Evolutionary conservation across 2,329 filamentous ascomycete species (phyloP).

Genomic region (Amesomyces nigricolor): DNA sequence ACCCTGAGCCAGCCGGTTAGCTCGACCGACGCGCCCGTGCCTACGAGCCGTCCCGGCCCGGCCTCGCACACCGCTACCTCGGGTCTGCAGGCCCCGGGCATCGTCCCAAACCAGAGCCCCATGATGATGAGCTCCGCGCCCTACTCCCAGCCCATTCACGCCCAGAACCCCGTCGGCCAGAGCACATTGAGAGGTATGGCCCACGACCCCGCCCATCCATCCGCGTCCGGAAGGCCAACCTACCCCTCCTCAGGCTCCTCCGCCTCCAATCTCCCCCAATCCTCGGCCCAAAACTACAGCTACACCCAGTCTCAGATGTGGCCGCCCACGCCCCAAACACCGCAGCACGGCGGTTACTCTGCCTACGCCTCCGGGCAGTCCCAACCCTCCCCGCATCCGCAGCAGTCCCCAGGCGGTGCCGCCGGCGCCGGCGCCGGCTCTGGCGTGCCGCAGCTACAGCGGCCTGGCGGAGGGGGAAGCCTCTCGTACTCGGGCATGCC

Average conservation of each 20-base stretch:
- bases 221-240: conserved; percentile 48
- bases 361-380: conserved; percentile 45
- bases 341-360: conserved; percentile 47
- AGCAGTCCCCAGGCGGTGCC: conserved; percentile 41
- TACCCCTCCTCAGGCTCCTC: conserved; percentile 51
- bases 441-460: conserved; percentile 52
- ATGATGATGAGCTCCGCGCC: conserved; percentile 60
- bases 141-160: conserved; percentile 66
- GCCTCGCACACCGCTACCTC: conserved; percentile 53
- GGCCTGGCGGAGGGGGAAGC: conserved; percentile 48
- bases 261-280: conserved; percentile 46
- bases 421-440: not conserved
- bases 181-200: conserved; percentile 63
- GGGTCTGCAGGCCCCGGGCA: conserved; percentile 50
- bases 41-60: conserved; percentile 50
- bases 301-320: conserved; percentile 61
- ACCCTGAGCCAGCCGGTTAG: conserved; percentile 43
- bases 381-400: conserved; percentile 44
- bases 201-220: conserved; percentile 56
- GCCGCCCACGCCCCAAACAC: conserved; percentile 60
- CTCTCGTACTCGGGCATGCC: conserved; percentile 62
- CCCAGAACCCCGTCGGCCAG: conserved; percentile 68
- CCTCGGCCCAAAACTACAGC: conserved; percentile 49
- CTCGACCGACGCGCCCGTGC: conserved; percentile 39
- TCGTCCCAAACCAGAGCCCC: conserved; percentile 57